Conservation (phyloP, 2,329 filamentous ascomycete genomes). For the Talaromyces funiculosus region DNA sequence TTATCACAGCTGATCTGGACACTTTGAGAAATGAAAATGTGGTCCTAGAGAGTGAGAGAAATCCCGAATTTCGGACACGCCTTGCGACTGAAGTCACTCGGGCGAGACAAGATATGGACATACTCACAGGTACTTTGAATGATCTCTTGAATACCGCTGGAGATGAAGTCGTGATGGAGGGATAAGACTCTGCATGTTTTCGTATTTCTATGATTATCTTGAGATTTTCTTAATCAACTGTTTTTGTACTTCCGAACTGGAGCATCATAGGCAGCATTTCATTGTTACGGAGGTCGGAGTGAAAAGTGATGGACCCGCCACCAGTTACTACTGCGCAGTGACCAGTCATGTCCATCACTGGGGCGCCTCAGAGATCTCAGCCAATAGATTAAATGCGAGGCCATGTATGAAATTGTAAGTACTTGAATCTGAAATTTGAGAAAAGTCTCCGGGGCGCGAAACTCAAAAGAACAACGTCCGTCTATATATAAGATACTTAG, state of each 20-base stretch:
- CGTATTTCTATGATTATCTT: background rate
- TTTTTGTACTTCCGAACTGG: background rate
- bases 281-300: too few relatives aligned
- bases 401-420: too few relatives aligned
- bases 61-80: background rate
- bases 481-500: too few relatives aligned
- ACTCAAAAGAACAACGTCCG: too few relatives aligned
- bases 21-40: constrained; percentile 7
- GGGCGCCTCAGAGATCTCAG: too few relatives aligned
- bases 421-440: too few relatives aligned
- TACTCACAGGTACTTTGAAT: background rate
- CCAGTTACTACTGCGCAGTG: too few relatives aligned
- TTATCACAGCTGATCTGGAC: background rate
- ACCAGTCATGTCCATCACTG: too few relatives aligned
- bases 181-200: background rate
- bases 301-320: too few relatives aligned
- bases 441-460: too few relatives aligned
- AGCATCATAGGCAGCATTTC: too few relatives aligned
- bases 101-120: background rate
- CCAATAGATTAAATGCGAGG: too few relatives aligned
- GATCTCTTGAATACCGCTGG: background rate
- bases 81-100: constrained; percentile 1
- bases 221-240: background rate
- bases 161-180: background rate
- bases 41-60: constrained; percentile 2